phyloP scores from a whole-genome alignment of 305 asterid species.

The Vinca major region DNA sequence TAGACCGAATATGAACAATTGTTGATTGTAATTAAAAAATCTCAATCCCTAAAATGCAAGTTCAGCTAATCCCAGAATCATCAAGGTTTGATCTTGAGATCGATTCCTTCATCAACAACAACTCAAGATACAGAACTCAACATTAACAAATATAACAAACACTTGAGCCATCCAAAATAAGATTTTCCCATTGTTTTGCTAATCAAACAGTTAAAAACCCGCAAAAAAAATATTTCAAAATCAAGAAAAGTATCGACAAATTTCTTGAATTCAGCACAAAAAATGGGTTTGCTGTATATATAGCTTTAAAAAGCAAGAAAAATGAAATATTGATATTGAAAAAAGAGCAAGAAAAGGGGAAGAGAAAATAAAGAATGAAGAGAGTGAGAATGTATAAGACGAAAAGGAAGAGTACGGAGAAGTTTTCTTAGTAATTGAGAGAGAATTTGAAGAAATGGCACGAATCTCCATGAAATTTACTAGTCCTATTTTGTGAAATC shows the following conservation, averaged over 20 bases:
- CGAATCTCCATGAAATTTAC: constrained; percentile 46
- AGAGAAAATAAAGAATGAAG: constrained; percentile 46
- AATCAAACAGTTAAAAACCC: constrained; percentile 26
- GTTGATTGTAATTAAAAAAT: constrained; percentile 9
- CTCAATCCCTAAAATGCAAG: constrained; percentile 22
- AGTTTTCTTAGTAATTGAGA: constrained; percentile 41
- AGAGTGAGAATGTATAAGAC: constrained; percentile 72
- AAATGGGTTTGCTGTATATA: constrained; percentile 17
- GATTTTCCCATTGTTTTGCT: constrained; percentile 15
- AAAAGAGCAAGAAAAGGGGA: constrained; percentile 2
- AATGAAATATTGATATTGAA: constrained; percentile 23
- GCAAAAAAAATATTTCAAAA: neutral
- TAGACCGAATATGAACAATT: no score
- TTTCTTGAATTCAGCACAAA: constrained; percentile 12
- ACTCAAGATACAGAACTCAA: constrained; percentile 45
- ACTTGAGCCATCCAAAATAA: constrained; percentile 20
- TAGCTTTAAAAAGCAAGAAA: constrained; percentile 13
- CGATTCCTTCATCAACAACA: constrained; percentile 34
- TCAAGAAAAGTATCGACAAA: constrained; percentile 13
- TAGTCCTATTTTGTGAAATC: no score
- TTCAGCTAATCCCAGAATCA: constrained; percentile 72
- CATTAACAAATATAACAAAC: constrained; percentile 11
- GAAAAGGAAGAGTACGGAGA: constrained; percentile 57
- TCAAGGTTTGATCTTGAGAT: constrained; percentile 42
- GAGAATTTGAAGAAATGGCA: constrained; percentile 26